A percentile compares a stretch with the other conserved stretches of the same genome.
Conservation (phyloP, 1,284 basidiomycete genomes). For the Lentinula novae-zelandiae region DNA sequence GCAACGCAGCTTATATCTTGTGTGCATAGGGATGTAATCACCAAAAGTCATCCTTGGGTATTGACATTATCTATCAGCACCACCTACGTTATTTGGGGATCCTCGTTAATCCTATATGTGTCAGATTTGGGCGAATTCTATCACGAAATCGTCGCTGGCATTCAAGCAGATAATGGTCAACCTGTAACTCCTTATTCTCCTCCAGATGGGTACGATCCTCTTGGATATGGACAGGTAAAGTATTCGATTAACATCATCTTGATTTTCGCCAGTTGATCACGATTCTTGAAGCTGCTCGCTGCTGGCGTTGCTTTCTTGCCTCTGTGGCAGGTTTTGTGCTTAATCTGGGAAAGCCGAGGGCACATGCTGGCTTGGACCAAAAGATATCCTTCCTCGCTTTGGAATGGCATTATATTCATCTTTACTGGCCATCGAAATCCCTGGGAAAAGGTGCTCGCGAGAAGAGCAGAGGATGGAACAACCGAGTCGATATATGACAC, state of each 20-base stretch:
- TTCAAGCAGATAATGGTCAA: neutral
- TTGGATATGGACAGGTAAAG: conserved; percentile 13
- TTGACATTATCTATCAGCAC: conserved; percentile 6
- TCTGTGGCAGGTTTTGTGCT: conserved; percentile 8
- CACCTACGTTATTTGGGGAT: conserved; percentile 11
- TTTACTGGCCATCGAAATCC: conserved; percentile 15
- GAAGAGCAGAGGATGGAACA: neutral
- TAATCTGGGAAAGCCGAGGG: neutral
- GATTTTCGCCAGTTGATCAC: neutral
- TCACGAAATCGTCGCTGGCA: neutral
- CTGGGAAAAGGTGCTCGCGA: conserved; percentile 11
- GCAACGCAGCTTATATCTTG: neutral
- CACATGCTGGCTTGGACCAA: conserved; percentile 3
- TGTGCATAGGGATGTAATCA: conserved; percentile 11
- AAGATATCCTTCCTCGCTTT: conserved; percentile 11
- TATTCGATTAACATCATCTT: neutral
- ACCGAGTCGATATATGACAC: neutral
- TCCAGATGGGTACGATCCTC: conserved; percentile 10
- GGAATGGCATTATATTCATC: conserved; percentile 14
- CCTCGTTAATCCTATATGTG: conserved; percentile 5
- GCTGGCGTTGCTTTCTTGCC: conserved; percentile 13
- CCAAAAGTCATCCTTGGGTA: conserved; percentile 14
- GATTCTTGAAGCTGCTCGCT: conserved; percentile 11
- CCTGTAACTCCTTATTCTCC: neutral
- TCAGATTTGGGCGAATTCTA: conserved; percentile 4